phyloP scores from a whole-genome alignment of 2,329 filamentous ascomycete species.

The Metarhizium album region DNA sequence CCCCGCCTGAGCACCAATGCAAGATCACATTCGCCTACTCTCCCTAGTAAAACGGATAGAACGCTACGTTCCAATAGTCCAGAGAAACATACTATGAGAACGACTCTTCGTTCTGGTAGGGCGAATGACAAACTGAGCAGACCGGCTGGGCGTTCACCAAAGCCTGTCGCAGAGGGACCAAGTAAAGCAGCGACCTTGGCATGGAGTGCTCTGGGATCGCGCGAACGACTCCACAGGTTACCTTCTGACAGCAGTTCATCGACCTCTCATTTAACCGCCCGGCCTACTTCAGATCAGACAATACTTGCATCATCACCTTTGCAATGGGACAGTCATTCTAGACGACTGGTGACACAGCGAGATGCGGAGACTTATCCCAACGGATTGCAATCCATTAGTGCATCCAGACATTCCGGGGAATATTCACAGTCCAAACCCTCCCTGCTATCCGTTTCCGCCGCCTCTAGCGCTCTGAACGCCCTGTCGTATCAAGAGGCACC shows the following conservation, averaged over 20 bases:
- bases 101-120: conserved; percentile 44
- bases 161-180: conserved; percentile 38
- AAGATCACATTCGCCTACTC: conserved; percentile 21
- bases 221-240: conserved; percentile 22
- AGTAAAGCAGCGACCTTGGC: conserved; percentile 55
- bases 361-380: conserved; percentile 19
- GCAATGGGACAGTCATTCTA: conserved; percentile 45
- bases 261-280: conserved; percentile 12
- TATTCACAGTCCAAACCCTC: conserved; percentile 28
- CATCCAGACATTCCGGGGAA: conserved; percentile 29
- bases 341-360: conserved; percentile 35
- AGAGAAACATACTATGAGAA: conserved; percentile 51
- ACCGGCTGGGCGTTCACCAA: conserved; percentile 29
- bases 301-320: conserved; percentile 22
- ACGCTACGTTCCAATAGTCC: conserved; percentile 42
- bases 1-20: conserved; percentile 13
- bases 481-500: conserved; percentile 16
- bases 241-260: conserved; percentile 14
- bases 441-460: conserved; percentile 42
- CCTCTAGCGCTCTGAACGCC: conserved; percentile 41
- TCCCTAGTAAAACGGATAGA: conserved; percentile 24
- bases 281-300: conserved; percentile 21
- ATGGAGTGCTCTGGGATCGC: conserved; percentile 39
- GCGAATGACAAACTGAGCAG: conserved; percentile 31
- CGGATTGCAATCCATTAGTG: conserved; percentile 17